A percentile compares a stretch with the other conserved stretches of the same genome.
phyloP scores from a whole-genome alignment of 306 rosid genomes.

The Cicer arietinum region DNA sequence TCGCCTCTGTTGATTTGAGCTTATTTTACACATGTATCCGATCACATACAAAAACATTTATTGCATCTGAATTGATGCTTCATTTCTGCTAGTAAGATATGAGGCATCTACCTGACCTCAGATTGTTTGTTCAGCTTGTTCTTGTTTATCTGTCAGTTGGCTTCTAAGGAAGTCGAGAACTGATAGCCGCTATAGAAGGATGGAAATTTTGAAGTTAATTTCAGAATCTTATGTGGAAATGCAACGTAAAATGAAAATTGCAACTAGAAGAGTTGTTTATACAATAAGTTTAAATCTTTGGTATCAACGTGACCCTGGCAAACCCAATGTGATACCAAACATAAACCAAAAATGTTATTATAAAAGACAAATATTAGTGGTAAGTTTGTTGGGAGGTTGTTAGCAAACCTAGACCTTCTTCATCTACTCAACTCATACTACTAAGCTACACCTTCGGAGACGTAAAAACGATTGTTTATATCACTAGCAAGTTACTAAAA shows the following conservation, averaged over 20 bases:
- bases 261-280: background rate
- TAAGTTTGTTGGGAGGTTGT: no score
- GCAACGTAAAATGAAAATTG: background rate
- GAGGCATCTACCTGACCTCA: slow-evolving; percentile 39
- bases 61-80: slow-evolving; percentile 23
- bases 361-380: no score
- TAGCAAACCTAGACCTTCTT: no score
- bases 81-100: slow-evolving; percentile 19
- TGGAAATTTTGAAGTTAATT: slow-evolving; percentile 16
- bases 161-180: slow-evolving; percentile 76
- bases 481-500: background rate
- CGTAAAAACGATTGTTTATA: background rate
- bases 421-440: no score
- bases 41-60: slow-evolving; percentile 39
- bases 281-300: no score
- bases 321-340: no score
- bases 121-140: slow-evolving; percentile 51
- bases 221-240: slow-evolving; percentile 30
- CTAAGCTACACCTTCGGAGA: no score
- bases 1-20: slow-evolving; percentile 24
- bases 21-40: slow-evolving; percentile 39
- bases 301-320: no score
- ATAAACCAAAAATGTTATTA: no score
- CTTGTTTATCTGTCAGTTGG: slow-evolving; percentile 65
- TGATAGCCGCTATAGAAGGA: slow-evolving; percentile 62